Evolutionary conservation across 768 basidiomycete species (phyloP).

Genomic region (Obba rivulosa): DNA sequence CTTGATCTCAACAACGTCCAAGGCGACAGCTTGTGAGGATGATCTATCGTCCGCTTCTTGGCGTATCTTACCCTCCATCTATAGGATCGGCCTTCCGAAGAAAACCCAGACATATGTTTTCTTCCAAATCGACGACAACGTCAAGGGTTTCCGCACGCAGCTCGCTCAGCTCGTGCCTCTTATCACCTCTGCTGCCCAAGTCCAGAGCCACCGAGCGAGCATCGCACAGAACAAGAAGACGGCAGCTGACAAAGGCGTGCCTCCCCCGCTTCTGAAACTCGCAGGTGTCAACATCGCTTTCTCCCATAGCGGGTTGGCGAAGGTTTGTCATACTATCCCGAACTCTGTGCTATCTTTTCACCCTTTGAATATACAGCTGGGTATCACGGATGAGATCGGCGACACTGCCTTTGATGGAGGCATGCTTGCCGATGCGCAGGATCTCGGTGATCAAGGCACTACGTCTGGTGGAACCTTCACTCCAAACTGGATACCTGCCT

Average conservation of each 20-base stretch:
- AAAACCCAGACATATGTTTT: constrained; percentile 46
- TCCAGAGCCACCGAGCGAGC: constrained; percentile 18
- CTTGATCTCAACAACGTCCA: constrained; percentile 22
- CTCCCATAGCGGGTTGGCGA: constrained; percentile 41
- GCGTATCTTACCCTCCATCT: not conserved
- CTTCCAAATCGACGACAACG: constrained; percentile 43
- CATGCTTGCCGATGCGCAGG: constrained; percentile 33
- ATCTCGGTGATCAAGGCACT: constrained; percentile 32
- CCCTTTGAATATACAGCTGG: constrained; percentile 23
- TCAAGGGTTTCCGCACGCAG: constrained; percentile 36
- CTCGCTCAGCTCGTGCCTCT: constrained; percentile 35
- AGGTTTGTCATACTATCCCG: constrained; percentile 21
- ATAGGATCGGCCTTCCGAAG: constrained; percentile 51
- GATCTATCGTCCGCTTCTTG: not conserved
- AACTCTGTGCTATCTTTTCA: not conserved
- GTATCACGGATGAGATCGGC: constrained; percentile 32
- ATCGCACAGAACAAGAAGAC: constrained; percentile 16
- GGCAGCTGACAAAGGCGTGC: constrained; percentile 17
- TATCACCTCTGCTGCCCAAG: constrained; percentile 42
- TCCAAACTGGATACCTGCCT: constrained; percentile 44
- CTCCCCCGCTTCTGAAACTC: constrained; percentile 30
- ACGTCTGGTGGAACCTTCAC: constrained; percentile 17
- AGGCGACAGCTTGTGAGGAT: constrained; percentile 21
- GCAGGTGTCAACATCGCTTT: constrained; percentile 49
- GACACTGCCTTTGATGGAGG: constrained; percentile 35